Evolutionary conservation across 73 alveolate species (phyloP).

Genomic region (Paraurostyla sp.): DNA sequence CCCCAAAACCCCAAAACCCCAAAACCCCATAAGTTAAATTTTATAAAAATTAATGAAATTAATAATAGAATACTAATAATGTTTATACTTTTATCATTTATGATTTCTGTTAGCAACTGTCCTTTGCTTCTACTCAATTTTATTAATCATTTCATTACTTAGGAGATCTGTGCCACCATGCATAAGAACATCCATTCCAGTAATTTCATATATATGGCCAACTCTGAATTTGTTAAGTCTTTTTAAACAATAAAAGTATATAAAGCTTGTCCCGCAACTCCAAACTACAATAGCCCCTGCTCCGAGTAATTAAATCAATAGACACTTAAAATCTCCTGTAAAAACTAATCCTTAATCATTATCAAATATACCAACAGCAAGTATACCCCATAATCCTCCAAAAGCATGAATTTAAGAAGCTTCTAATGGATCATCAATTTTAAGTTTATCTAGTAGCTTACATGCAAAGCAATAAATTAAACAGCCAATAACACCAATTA

Average conservation of each 20-base stretch:
- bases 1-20: too few species aligned
- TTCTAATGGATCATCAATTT: conserved; percentile 84
- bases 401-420: conserved; percentile 77
- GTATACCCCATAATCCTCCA: conserved; percentile 74
- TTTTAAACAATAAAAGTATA: conserved; percentile 5
- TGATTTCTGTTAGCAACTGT: conserved; percentile 23
- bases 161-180: conserved; percentile 55
- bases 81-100: not conserved
- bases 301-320: conserved; percentile 26
- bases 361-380: conserved; percentile 68
- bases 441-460: not conserved
- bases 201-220: conserved; percentile 52
- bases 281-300: conserved; percentile 4
- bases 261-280: conserved; percentile 1
- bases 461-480: conserved; percentile 60
- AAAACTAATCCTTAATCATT: conserved; percentile 49
- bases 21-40: too few species aligned
- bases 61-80: not conserved
- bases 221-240: conserved; percentile 44
- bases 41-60: not conserved
- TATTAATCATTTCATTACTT: conserved; percentile 43
- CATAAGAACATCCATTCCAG: conserved; percentile 62
- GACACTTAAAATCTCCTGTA: conserved; percentile 10
- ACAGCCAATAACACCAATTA: conserved; percentile 73
- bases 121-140: conserved; percentile 33